Conservation (phyloP, 225 moss, liverwort and hornwort genomes). For the Bryum argenteum region DNA sequence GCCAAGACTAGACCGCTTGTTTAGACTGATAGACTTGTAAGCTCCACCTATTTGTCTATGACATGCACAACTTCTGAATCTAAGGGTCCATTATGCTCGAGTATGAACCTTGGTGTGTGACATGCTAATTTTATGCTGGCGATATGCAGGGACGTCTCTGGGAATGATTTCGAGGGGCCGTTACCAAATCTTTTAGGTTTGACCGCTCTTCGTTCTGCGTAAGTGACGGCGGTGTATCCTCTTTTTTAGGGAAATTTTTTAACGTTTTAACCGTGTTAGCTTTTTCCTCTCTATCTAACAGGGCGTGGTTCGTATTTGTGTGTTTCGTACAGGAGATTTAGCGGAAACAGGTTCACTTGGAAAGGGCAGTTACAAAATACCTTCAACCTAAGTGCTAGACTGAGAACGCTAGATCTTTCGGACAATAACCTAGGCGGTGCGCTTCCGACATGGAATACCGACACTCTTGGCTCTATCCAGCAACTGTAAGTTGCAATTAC, state of each 20-base stretch:
- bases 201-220: background rate
- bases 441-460: background rate
- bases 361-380: background rate
- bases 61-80: too few relatives aligned
- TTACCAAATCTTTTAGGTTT: conserved; percentile 8
- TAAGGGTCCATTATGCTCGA: background rate
- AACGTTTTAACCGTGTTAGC: too few relatives aligned
- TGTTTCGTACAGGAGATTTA: conserved; percentile 9
- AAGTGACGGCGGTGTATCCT: background rate
- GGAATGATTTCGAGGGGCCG: conserved; percentile 6
- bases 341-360: conserved; percentile 13
- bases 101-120: background rate
- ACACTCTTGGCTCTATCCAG: conserved; percentile 19
- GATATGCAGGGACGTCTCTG: conserved; percentile 38
- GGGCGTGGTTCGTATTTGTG: background rate
- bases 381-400: background rate
- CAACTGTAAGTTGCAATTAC: conserved; percentile 21
- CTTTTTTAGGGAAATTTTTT: too few relatives aligned
- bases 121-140: background rate
- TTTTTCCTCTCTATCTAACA: too few relatives aligned
- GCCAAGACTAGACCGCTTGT: background rate
- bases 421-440: background rate
- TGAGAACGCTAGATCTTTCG: conserved; percentile 1
- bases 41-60: background rate
- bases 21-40: conserved; percentile 21